Conservation (phyloP, 805 yeast species). For the Yarrowia sp. region DNA sequence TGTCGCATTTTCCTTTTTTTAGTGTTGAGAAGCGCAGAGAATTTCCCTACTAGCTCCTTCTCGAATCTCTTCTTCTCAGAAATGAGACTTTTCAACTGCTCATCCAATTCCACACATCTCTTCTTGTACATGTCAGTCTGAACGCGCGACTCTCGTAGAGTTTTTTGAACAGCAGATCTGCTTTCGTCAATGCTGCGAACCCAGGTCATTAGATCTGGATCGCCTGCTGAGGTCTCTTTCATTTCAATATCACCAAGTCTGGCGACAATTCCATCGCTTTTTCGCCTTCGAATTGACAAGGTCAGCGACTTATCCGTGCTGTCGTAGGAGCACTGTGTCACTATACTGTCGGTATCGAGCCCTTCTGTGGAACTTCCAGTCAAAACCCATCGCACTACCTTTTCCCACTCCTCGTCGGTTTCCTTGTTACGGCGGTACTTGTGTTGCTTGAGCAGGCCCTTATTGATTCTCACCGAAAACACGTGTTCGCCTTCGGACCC, state of each 20-base stretch:
- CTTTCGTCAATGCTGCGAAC: conserved; percentile 21
- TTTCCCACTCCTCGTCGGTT: conserved; percentile 33
- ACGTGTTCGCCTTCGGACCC: conserved; percentile 32
- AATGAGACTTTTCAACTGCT: conserved; percentile 40
- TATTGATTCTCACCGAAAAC: conserved; percentile 18
- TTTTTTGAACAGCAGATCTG: conserved; percentile 4
- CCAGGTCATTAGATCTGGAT: conserved; percentile 29
- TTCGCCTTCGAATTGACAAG: conserved; percentile 17
- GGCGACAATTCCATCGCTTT: conserved; percentile 23
- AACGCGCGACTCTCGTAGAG: conserved; percentile 10
- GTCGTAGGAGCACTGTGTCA: conserved; percentile 24
- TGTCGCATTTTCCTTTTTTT: conserved; percentile 42
- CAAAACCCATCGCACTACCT: conserved; percentile 34
- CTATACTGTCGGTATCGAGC: conserved; percentile 2
- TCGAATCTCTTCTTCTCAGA: conserved; percentile 41
- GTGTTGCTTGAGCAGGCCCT: conserved; percentile 19
- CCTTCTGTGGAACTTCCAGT: conserved; percentile 19
- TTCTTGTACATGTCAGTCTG: conserved; percentile 18
- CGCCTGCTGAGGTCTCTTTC: conserved; percentile 23
- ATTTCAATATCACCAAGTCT: conserved; percentile 22
- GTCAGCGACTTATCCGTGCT: conserved; percentile 33
- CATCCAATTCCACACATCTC: conserved; percentile 32
- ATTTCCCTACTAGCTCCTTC: conserved; percentile 41
- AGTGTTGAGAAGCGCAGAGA: conserved; percentile 41
- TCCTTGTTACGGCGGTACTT: conserved; percentile 37